These are phyloP conservation scores for Millerozyma acaciae DNA, from an alignment of 805 yeast genomes.

Conservation along the genomic window DNA sequence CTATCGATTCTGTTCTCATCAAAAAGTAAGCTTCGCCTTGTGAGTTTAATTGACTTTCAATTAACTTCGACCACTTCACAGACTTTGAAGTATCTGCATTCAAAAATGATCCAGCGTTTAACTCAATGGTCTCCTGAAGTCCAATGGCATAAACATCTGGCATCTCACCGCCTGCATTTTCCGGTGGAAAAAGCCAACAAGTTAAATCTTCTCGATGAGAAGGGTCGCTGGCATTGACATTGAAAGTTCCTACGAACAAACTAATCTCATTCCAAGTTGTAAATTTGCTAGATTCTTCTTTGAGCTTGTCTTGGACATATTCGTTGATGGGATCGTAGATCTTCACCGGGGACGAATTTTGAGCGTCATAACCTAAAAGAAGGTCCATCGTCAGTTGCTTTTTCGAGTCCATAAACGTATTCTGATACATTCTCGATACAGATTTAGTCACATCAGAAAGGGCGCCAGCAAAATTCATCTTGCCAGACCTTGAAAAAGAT, in stretches of 20 bases:
- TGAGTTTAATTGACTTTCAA: constrained; percentile 58
- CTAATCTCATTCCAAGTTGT: constrained; percentile 58
- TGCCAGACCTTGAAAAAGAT: constrained; percentile 90
- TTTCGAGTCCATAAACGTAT: constrained; percentile 88
- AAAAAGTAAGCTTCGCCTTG: constrained; percentile 48
- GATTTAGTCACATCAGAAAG: constrained; percentile 96
- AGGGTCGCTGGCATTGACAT: constrained; percentile 69
- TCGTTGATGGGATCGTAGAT: constrained; percentile 89
- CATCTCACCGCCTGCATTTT: constrained; percentile 30
- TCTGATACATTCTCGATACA: constrained; percentile 90
- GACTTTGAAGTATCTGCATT: constrained; percentile 81
- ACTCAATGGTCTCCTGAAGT: constrained; percentile 89
- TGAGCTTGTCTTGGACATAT: constrained; percentile 65
- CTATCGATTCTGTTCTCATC: constrained; percentile 70
- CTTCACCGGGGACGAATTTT: constrained; percentile 61
- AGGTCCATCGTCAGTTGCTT: constrained; percentile 89
- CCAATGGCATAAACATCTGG: constrained; percentile 91
- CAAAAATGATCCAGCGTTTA: constrained; percentile 86
- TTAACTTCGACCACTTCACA: constrained; percentile 70
- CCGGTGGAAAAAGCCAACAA: constrained; percentile 78
- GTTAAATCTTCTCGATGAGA: constrained; percentile 54
- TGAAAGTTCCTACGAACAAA: constrained; percentile 80
- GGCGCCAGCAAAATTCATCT: constrained; percentile 95
- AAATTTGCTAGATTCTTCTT: constrained; percentile 46
- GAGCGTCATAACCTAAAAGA: constrained; percentile 72